Evolutionary conservation across 306 rosid genomes (phyloP), one percentile per base, ranked within the genome.

Genomic region (Heteromeles arbutifolia): DNA sequence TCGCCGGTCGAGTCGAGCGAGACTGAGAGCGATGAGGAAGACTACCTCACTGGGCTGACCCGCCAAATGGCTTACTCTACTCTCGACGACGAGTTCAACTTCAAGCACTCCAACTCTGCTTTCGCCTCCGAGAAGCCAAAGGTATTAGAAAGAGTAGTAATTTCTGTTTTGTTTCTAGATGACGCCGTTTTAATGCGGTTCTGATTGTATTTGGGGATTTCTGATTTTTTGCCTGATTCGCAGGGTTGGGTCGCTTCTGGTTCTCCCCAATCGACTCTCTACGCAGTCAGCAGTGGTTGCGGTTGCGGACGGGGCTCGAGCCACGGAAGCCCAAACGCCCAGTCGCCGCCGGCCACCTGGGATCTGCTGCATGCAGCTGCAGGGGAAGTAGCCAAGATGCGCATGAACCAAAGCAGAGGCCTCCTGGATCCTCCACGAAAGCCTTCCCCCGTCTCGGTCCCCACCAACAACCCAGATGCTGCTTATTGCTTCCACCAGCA

Each of bases 11-110:
- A 88, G 61, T 92, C 92, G 10, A 88, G 93, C 65, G 97, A 92
- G 69, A 87, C 97, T 0, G 96, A 92, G 85, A 92, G 96, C 44
- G 95, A 87, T 19, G 96, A 86, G 66, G 98, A 89, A 13, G 95
- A 93, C 1, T 89, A 81, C 61, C 75, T 94, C 28, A 82, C 88
- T 14, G 94, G 87, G 7, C 84, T 94, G 67, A 82, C 94, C 28
- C 90, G 85, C 21, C 91, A 37, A 8, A 67, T 90, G 79, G 85
- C 93, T 52, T 88, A 72, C 31, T 86, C 96, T 1, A 63, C 87
- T 4, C 85, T 91, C 2, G 83, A 74, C 5, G 74, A 70, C n/a
- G 84, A 69, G 59, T 50, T 63, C 52, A 76, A 69, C 54, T 43
- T 63, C 52, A 76, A 19, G 26, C 31, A 7, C 66, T 12, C 58